Percentiles rank a stretch among this genome's conserved stretches.
These are phyloP conservation scores for Boletus subparvulus DNA, from an alignment of 768 basidiomycete species.

Conservation along the genomic window DNA sequence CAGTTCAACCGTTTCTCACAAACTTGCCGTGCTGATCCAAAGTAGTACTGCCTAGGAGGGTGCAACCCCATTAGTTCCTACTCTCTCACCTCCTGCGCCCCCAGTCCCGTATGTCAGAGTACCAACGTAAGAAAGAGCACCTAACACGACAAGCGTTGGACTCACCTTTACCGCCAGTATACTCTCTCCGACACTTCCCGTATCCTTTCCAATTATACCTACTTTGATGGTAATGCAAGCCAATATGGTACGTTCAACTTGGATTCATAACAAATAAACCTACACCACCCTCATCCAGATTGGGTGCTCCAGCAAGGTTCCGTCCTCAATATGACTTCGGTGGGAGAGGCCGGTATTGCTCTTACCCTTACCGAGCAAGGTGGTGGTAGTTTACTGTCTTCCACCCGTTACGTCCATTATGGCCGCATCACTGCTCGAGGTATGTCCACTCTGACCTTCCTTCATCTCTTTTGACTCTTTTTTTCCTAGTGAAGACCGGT, in stretches of 20 bases:
- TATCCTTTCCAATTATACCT: slow-evolving; percentile 62
- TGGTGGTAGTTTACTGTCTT: slow-evolving; percentile 75
- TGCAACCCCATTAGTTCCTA: slow-evolving; percentile 77
- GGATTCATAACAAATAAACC: neutral
- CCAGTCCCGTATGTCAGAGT: slow-evolving; percentile 69
- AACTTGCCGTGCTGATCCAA: slow-evolving; percentile 5
- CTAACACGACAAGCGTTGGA: neutral
- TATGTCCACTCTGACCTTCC: slow-evolving; percentile 26
- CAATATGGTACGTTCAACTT: slow-evolving; percentile 50
- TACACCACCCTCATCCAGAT: slow-evolving; percentile 40
- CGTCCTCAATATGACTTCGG: slow-evolving; percentile 60
- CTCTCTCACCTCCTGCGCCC: slow-evolving; percentile 61
- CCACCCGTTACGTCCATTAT: slow-evolving; percentile 81
- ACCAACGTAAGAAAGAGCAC: slow-evolving; percentile 44
- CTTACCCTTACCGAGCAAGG: slow-evolving; percentile 66
- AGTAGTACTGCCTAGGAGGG: slow-evolving; percentile 80
- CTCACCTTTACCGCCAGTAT: slow-evolving; percentile 40
- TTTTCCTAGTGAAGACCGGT: slow-evolving; percentile 64
- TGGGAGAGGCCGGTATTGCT: slow-evolving; percentile 59
- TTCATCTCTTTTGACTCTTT: neutral
- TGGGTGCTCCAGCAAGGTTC: slow-evolving; percentile 71
- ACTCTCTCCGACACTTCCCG: slow-evolving; percentile 65
- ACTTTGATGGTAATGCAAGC: slow-evolving; percentile 73
- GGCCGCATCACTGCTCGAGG: slow-evolving; percentile 68
- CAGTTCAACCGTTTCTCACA: slow-evolving; percentile 9